These are phyloP conservation scores for Ramalina peruviana DNA, from an alignment of 495 filamentous ascomycete species.

Conservation along the genomic window DNA sequence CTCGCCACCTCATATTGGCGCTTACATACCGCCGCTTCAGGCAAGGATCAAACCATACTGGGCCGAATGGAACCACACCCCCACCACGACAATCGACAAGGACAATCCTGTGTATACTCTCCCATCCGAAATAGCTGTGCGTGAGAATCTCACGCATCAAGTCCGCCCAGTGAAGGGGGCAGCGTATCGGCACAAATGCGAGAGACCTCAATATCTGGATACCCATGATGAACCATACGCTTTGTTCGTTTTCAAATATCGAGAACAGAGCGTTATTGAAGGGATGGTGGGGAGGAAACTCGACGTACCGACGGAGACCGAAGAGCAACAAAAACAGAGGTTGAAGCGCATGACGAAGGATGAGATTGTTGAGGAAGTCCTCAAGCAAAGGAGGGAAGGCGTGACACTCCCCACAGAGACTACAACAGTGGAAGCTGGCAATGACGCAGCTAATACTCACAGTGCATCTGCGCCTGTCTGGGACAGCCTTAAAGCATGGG, in stretches of 20 bases:
- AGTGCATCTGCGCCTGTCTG: background rate
- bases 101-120: slow-evolving; percentile 6
- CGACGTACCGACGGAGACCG: background rate
- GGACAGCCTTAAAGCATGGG: background rate
- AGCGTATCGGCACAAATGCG: slow-evolving; percentile 22
- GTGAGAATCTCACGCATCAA: slow-evolving; percentile 14
- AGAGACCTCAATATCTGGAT: slow-evolving; percentile 28
- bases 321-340: slow-evolving; percentile 8
- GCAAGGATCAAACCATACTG: slow-evolving; percentile 9
- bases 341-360: slow-evolving; percentile 9
- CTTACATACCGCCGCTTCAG: background rate
- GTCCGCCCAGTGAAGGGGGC: slow-evolving; percentile 23
- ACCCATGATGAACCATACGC: slow-evolving; percentile 29
- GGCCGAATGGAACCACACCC: slow-evolving; percentile 5
- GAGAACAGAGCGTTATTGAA: slow-evolving; percentile 15
- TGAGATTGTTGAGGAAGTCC: slow-evolving; percentile 12
- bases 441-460: background rate
- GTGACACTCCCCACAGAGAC: background rate
- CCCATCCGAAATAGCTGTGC: slow-evolving; percentile 3
- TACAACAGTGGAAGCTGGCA: background rate
- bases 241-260: slow-evolving; percentile 35
- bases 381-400: slow-evolving; percentile 4
- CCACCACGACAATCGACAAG: background rate
- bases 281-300: slow-evolving; percentile 1
- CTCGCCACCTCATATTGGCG: background rate